A percentile compares a stretch with the other conserved stretches of the same genome.
Conservation (phyloP, 2,329 filamentous ascomycete species). For the Rhynchosporium agropyri region DNA sequence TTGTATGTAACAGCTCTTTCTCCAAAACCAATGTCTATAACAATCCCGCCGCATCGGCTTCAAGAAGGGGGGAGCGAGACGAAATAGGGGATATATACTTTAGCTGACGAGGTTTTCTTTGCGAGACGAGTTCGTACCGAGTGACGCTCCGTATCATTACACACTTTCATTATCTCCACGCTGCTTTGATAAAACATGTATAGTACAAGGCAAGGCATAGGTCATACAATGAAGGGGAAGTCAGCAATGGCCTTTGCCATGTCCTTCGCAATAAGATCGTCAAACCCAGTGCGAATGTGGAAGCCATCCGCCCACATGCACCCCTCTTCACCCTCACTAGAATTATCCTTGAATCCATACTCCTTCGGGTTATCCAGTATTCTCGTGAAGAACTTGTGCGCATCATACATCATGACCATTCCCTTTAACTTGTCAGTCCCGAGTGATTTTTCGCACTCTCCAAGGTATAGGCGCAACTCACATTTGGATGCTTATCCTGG, state of each 20-base stretch:
- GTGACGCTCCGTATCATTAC: no score
- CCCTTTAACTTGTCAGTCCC: constrained; percentile 3
- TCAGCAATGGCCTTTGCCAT: constrained; percentile 17
- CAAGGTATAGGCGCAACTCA: not conserved
- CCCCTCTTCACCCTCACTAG: not conserved
- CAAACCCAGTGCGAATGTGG: constrained; percentile 16
- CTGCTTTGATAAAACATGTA: no score
- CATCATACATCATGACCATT: constrained; percentile 18
- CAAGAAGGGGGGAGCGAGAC: no score
- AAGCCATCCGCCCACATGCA: constrained; percentile 18
- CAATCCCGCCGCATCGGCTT: no score
- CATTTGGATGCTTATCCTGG: constrained; percentile 18
- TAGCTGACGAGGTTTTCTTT: no score
- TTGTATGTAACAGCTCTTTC: not conserved
- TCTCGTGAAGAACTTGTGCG: constrained; percentile 17
- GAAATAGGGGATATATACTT: not conserved
- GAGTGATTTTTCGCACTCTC: not conserved
- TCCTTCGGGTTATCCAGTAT: constrained; percentile 19
- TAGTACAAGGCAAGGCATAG: not conserved
- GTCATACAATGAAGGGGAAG: constrained; percentile 1
- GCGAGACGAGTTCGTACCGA: no score
- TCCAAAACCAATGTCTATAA: not conserved
- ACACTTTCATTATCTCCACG: no score
- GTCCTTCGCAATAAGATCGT: constrained; percentile 21
- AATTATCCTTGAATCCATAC: constrained; percentile 18